phyloP scores from a whole-genome alignment of 805 yeast genomes.

The Metschnikowia anglica region DNA sequence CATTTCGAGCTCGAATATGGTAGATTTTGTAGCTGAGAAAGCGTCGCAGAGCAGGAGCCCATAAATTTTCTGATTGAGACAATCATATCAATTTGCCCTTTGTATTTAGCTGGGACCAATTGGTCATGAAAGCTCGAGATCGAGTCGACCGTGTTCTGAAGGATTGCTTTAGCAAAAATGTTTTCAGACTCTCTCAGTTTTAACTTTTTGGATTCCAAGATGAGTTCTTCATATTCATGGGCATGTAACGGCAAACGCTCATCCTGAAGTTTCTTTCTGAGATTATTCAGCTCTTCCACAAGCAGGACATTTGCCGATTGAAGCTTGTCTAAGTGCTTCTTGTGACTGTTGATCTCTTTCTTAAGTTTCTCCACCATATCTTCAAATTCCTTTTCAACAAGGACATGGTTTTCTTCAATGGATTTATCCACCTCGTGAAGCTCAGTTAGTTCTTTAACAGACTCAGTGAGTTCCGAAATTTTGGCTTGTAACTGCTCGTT shows the following conservation, averaged over 20 bases:
- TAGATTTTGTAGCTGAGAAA: background rate
- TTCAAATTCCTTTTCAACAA: conserved; percentile 45
- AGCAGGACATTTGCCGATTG: conserved; percentile 4
- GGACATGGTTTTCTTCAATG: conserved; percentile 46
- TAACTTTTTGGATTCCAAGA: conserved; percentile 4
- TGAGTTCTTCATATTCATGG: conserved; percentile 6
- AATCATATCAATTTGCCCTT: conserved; percentile 3
- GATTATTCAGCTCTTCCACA: conserved; percentile 4
- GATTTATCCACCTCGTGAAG: conserved; percentile 50
- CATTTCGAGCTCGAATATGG: conserved; percentile 1
- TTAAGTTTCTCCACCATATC: conserved; percentile 2
- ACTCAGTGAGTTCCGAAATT: conserved; percentile 32
- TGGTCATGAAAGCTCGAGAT: background rate
- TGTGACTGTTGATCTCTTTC: conserved; percentile 4
- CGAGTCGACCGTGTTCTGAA: background rate
- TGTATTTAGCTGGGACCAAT: conserved; percentile 7
- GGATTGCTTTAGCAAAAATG: background rate
- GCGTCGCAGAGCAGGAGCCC: conserved; percentile 3
- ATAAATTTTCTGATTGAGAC: background rate
- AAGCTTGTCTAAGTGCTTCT: conserved; percentile 3
- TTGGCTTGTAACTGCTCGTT: conserved; percentile 37
- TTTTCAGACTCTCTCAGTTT: conserved; percentile 1
- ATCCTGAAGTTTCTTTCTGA: conserved; percentile 1
- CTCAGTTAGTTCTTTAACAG: conserved; percentile 48
- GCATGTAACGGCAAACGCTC: background rate